Conservation (phyloP, 805 yeast species). For the Nakazawaea laoshanensis region DNA sequence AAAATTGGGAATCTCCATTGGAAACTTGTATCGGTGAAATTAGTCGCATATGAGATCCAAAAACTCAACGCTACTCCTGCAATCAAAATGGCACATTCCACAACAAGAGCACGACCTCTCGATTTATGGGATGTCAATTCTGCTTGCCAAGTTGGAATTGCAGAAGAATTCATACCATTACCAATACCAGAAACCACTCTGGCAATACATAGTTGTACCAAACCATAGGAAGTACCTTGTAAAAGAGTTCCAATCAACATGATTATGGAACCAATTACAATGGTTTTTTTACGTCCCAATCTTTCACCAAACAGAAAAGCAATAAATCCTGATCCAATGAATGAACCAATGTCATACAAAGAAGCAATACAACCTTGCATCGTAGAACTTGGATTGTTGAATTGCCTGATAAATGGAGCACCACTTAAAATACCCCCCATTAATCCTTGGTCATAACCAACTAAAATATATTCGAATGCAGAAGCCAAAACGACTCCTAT, state of each 20-base stretch:
- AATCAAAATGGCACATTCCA: constrained; percentile 49
- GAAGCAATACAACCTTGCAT: constrained; percentile 9
- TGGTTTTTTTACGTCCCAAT: constrained; percentile 48
- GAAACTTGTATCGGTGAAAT: constrained; percentile 36
- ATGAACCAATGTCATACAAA: constrained; percentile 35
- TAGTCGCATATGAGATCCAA: constrained; percentile 56
- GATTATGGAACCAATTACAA: constrained; percentile 42
- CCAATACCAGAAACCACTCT: constrained; percentile 61
- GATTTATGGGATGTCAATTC: constrained; percentile 60
- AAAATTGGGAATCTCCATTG: constrained; percentile 66
- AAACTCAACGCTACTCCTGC: constrained; percentile 61
- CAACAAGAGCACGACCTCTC: constrained; percentile 63
- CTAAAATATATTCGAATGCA: constrained; percentile 8
- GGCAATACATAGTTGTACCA: constrained; percentile 46
- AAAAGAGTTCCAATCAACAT: constrained; percentile 59
- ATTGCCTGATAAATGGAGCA: constrained; percentile 8
- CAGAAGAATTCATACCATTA: constrained; percentile 63
- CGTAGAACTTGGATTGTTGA: constrained; percentile 5
- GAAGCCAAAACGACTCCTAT: constrained; percentile 4
- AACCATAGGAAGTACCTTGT: constrained; percentile 37
- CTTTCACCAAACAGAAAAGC: constrained; percentile 44
- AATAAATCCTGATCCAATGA: constrained; percentile 39
- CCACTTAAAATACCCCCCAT: constrained; percentile 7
- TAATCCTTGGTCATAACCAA: constrained; percentile 10
- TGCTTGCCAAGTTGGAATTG: constrained; percentile 68